These are phyloP conservation scores for Nemania abortiva DNA, from an alignment of 2,329 filamentous ascomycete species.

Conservation along the genomic window DNA sequence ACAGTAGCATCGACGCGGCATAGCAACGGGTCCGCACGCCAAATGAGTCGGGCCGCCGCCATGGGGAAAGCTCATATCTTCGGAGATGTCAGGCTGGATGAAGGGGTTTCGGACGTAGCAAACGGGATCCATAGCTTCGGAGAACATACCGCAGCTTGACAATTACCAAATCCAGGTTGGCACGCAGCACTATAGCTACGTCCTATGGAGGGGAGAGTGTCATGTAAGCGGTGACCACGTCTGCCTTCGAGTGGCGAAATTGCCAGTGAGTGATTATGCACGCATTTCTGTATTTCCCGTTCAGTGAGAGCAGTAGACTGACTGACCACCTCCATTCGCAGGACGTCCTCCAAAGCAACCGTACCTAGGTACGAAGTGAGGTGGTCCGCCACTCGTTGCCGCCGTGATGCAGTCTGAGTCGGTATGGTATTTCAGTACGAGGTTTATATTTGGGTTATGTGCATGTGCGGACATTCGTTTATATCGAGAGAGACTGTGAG, in stretches of 20 bases:
- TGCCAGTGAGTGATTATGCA: not conserved
- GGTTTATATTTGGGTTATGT: not conserved
- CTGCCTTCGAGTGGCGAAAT: constrained; percentile 22
- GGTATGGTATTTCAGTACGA: not conserved
- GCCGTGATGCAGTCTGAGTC: constrained; percentile 18
- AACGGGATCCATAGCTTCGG: not conserved
- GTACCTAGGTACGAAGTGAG: no score
- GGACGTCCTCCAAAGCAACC: not conserved
- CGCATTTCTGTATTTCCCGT: not conserved
- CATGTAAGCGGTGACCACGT: constrained; percentile 21
- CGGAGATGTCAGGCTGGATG: not conserved
- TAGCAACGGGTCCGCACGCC: constrained; percentile 4
- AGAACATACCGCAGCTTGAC: constrained; percentile 2
- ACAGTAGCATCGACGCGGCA: not conserved
- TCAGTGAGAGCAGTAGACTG: not conserved
- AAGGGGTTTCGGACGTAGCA: not conserved
- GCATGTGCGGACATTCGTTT: not conserved
- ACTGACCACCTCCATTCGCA: no score
- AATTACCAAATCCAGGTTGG: not conserved
- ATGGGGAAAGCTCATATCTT: not conserved
- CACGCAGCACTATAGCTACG: not conserved
- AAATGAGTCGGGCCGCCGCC: constrained; percentile 2
- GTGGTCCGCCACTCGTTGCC: constrained; percentile 4
- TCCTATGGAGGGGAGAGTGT: not conserved
- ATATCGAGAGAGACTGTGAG: not conserved